Base-by-base conservation (phyloP, 768 basidiomycete genomes). In the Boletus sp. region DNA sequence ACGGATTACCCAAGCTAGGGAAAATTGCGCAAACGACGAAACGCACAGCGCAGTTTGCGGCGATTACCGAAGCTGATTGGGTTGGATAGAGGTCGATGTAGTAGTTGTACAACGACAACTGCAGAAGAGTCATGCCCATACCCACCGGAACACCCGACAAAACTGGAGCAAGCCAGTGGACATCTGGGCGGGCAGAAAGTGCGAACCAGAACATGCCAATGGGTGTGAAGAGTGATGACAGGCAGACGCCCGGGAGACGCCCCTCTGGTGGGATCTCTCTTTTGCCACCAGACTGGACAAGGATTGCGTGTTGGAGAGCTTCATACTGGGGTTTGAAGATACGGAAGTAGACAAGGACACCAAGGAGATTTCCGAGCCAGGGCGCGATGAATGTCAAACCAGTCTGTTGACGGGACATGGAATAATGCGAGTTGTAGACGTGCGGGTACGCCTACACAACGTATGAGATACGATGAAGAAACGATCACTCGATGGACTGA, bases 181-280 rank as follows among this genome's bases (percentile, higher is more conserved):
- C 15, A 2, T 61, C 53, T 5, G 65, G 58, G 11, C 34, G 51
- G 3, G 65, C 61, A 23, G 65, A 56, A 23, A 67, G 37, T 10
- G 65, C 51, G n/a, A 64, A 64, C 65, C 65, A 65, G 42, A 67
- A 63, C 64, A 67, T 59, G 50, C 66, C 64, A 38, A 65, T 10
- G 7, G 58, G 61, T 4, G 56, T 61, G 37, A 65, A 58, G 32
- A 67, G 23, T 0, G 59, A 67, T 2, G 66, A 37, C 6, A 67
- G 33, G 4, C 53, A 50, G 34, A 65, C 43, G 15, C 65, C 66
- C 1, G 59, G 63, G 23, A 65, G 58, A 25, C 51, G 66, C 15
- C 47, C 57, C 43, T 67, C 66, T 19, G 61, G 63, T 0, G 53
- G 35, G 19, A 67, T 61, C 10, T 58, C 55, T 37, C 43, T 48